Evolutionary conservation across 257 asterid species (phyloP).

Genomic region (Lithospermum erythrorhizon): DNA sequence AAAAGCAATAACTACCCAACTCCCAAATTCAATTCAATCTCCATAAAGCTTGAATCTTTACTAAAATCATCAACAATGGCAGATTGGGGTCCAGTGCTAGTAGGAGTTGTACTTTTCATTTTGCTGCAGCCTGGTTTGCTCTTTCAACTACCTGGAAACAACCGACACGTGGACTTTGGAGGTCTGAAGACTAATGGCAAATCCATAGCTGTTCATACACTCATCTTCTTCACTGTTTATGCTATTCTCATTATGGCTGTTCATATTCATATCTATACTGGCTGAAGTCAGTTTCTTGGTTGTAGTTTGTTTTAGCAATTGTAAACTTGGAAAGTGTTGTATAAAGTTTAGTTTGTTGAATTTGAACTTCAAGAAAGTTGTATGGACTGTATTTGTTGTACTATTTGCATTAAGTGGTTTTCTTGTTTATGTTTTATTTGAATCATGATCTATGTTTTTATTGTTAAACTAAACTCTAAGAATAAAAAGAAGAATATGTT

Average conservation of each 20-base stretch:
- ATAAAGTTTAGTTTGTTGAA: too few relatives aligned
- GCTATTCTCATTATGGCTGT: slow-evolving; percentile 64
- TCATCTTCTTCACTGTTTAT: slow-evolving; percentile 64
- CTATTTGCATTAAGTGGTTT: too few relatives aligned
- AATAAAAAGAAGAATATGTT: too few relatives aligned
- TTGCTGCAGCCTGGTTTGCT: slow-evolving; percentile 73
- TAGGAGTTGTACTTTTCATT: slow-evolving; percentile 72
- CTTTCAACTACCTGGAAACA: slow-evolving; percentile 73
- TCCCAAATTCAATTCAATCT: too few relatives aligned
- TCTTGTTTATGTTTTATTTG: too few relatives aligned
- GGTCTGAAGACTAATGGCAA: slow-evolving; percentile 82
- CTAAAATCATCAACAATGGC: slow-evolving; percentile 22
- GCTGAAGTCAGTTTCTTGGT: slow-evolving; percentile 21
- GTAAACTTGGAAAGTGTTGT: too few relatives aligned
- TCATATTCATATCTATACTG: slow-evolving; percentile 75
- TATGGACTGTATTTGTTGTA: too few relatives aligned
- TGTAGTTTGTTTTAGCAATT: neutral
- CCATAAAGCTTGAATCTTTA: neutral
- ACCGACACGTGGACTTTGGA: slow-evolving; percentile 51
- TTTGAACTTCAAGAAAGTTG: too few relatives aligned
- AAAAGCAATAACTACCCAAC: too few relatives aligned
- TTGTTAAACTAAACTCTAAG: too few relatives aligned
- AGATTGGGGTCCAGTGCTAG: too few relatives aligned
- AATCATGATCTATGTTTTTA: too few relatives aligned
- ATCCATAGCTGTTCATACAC: slow-evolving; percentile 71